These are phyloP conservation scores for Plantago major DNA, from an alignment of 257 asterid genomes.

Conservation along the genomic window DNA sequence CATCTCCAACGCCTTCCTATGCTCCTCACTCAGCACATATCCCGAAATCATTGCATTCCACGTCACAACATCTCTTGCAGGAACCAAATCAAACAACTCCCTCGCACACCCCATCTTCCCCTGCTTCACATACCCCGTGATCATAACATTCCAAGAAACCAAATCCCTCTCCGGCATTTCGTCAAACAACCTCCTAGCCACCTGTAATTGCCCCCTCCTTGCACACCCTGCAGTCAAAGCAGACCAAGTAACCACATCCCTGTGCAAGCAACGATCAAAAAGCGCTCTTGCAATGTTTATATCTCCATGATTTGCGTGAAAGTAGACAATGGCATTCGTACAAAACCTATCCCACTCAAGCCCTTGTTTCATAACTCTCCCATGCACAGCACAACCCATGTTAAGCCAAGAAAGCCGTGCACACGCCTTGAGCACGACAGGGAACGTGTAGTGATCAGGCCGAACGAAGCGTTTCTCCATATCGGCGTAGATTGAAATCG, in stretches of 20 bases:
- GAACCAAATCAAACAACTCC: slow-evolving; percentile 49
- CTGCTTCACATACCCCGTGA: slow-evolving; percentile 60
- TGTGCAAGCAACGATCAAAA: slow-evolving; percentile 38
- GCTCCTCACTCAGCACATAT: slow-evolving; percentile 42
- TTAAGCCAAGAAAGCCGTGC: slow-evolving; percentile 50
- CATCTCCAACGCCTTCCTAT: slow-evolving; percentile 49
- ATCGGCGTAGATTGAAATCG: slow-evolving; percentile 36
- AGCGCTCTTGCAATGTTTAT: slow-evolving; percentile 40
- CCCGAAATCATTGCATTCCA: slow-evolving; percentile 78
- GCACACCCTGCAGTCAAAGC: slow-evolving; percentile 74
- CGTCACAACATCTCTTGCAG: slow-evolving; percentile 56
- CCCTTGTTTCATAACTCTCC: slow-evolving; percentile 58
- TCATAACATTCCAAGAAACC: slow-evolving; percentile 76
- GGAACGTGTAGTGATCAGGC: slow-evolving; percentile 58
- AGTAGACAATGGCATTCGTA: slow-evolving; percentile 58
- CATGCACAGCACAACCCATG: slow-evolving; percentile 46
- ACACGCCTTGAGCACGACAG: slow-evolving; percentile 61
- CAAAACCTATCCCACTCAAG: slow-evolving; percentile 57
- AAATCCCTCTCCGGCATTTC: slow-evolving; percentile 60
- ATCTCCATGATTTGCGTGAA: slow-evolving; percentile 66
- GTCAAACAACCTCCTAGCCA: slow-evolving; percentile 48
- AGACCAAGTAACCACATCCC: slow-evolving; percentile 79
- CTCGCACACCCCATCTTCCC: slow-evolving; percentile 53
- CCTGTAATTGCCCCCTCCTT: slow-evolving; percentile 42
- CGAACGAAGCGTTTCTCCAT: slow-evolving; percentile 33